phyloP scores from a whole-genome alignment of 495 filamentous ascomycete species.

The Mytilinidion resinicola region DNA sequence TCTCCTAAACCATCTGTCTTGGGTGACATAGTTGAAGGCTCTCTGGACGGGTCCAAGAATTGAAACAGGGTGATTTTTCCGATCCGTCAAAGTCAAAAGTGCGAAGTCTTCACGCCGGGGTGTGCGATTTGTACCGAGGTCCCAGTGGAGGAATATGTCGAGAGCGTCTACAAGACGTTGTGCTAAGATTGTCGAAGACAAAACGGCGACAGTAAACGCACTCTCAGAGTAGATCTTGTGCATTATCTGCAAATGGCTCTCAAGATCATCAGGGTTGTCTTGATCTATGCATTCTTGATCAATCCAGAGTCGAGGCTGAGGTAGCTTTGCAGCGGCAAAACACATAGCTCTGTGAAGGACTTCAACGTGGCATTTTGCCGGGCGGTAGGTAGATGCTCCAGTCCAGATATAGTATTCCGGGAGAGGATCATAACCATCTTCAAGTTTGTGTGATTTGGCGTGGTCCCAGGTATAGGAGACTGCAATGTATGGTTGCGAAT shows the following conservation, averaged over 20 bases:
- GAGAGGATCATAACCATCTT: not conserved
- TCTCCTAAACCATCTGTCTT: not conserved
- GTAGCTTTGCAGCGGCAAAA: not conserved
- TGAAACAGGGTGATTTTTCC: too few relatives aligned
- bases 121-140: too few relatives aligned
- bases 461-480: not conserved
- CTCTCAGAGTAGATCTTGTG: not conserved
- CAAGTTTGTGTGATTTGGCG: not conserved
- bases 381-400: not conserved
- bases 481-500: not conserved
- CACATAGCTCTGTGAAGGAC: not conserved
- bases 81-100: too few relatives aligned
- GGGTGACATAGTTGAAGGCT: not conserved
- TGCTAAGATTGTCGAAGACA: not conserved
- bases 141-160: not conserved
- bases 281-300: constrained; percentile 3
- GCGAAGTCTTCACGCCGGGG: too few relatives aligned
- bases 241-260: constrained; percentile 1
- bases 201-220: not conserved
- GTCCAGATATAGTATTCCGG: not conserved
- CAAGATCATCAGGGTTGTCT: not conserved
- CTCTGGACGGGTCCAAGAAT: too few relatives aligned
- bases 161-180: not conserved
- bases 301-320: not conserved
- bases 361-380: not conserved